A percentile compares a stretch with the other conserved stretches of the same genome.
These are phyloP conservation scores for Phyllosticta ampelicida DNA, from an alignment of 2,329 filamentous ascomycete genomes.

Conservation along the genomic window DNA sequence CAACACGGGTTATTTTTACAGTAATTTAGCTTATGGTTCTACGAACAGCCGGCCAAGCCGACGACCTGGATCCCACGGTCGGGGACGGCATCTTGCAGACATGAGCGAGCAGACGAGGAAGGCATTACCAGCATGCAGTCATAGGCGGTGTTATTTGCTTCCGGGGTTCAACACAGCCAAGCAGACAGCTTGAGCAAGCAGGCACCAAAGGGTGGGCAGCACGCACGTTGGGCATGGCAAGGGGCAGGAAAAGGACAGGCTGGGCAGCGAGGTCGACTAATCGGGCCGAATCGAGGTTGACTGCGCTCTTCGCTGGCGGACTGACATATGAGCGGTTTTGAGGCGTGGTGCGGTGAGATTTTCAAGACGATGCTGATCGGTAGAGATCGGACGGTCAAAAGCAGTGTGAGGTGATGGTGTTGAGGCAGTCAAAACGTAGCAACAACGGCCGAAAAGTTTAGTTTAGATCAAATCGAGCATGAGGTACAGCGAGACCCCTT, in stretches of 20 bases:
- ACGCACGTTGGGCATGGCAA: not conserved
- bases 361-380: not conserved
- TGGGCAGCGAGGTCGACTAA: not conserved
- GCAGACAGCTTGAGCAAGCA: not conserved
- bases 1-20: not conserved
- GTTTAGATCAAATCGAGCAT: not conserved
- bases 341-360: conserved; percentile 8
- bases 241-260: not conserved
- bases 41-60: too few relatives aligned
- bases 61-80: too few relatives aligned
- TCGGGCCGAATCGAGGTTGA: conserved; percentile 9
- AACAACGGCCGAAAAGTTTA: not conserved
- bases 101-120: too few relatives aligned
- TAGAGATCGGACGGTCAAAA: not conserved
- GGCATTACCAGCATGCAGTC: not conserved
- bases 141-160: not conserved
- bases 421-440: not conserved
- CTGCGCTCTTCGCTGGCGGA: conserved; percentile 9
- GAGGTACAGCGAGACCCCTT: not conserved
- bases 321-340: not conserved
- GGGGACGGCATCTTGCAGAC: too few relatives aligned
- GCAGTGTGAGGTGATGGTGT: not conserved
- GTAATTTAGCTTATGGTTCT: not conserved
- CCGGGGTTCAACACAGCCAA: not conserved
- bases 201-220: not conserved